Evolutionary conservation across 805 yeast species (phyloP).

Genomic region (Candida andamanensis): DNA sequence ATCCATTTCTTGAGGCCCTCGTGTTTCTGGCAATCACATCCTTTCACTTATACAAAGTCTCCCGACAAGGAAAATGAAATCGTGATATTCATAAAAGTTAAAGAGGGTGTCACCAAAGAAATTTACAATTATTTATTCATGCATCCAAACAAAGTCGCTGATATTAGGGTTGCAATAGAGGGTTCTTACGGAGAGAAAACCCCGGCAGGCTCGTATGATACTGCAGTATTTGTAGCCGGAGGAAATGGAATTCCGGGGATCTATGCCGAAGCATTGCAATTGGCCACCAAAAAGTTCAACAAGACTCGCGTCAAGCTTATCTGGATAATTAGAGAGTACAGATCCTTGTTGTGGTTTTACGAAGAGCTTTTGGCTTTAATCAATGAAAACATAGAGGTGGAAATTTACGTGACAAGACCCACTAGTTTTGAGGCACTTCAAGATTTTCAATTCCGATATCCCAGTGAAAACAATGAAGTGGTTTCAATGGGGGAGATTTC

Average conservation of each 20-base stretch:
- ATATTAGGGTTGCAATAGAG: slow-evolving; percentile 31
- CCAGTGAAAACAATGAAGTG: slow-evolving; percentile 1
- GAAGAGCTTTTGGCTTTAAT: slow-evolving; percentile 34
- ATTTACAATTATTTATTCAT: slow-evolving; percentile 16
- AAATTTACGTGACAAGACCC: slow-evolving; percentile 27
- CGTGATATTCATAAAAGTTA: slow-evolving; percentile 29
- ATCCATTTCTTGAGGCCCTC: slow-evolving; percentile 42
- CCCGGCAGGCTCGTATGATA: slow-evolving; percentile 23
- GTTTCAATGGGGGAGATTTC: slow-evolving; percentile 43
- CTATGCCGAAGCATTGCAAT: slow-evolving; percentile 27
- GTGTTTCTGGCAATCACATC: slow-evolving; percentile 64
- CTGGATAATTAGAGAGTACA: slow-evolving; percentile 60
- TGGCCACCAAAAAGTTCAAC: slow-evolving; percentile 9
- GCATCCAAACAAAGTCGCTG: slow-evolving; percentile 14
- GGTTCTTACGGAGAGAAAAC: slow-evolving; percentile 36
- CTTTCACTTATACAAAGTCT: slow-evolving; percentile 45
- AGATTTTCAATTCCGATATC: slow-evolving; percentile 10
- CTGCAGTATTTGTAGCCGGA: slow-evolving; percentile 33
- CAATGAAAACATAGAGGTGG: slow-evolving; percentile 20
- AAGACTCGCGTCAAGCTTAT: slow-evolving; percentile 38
- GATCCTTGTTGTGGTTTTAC: slow-evolving; percentile 46
- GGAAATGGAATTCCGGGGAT: slow-evolving; percentile 41
- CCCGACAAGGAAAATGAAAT: slow-evolving; percentile 15
- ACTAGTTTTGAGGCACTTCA: slow-evolving; percentile 26
- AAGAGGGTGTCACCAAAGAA: slow-evolving; percentile 26